These are phyloP conservation scores for Trifolium pratense DNA, from an alignment of 306 rosid species.

Conservation along the genomic window DNA sequence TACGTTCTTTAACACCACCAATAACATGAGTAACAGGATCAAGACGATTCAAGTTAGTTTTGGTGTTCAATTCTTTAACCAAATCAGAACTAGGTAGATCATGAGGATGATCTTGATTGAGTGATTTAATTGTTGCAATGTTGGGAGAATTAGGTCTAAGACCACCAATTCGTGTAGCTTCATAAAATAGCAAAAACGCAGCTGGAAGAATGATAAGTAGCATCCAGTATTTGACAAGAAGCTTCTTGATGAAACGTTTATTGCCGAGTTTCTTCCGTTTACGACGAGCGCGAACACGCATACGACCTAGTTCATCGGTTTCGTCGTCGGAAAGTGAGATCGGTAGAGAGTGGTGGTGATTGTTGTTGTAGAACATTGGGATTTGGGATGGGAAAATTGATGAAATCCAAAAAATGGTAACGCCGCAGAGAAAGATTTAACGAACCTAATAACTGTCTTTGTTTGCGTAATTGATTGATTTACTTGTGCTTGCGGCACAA, in stretches of 20 bases:
- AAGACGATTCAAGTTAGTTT: slow-evolving; percentile 77
- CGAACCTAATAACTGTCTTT: not conserved
- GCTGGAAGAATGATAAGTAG: slow-evolving; percentile 66
- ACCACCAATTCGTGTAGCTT: slow-evolving; percentile 62
- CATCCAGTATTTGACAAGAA: slow-evolving; percentile 71
- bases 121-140: not conserved
- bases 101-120: slow-evolving; percentile 19
- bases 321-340: slow-evolving; percentile 80
- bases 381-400: not conserved
- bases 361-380: slow-evolving; percentile 62
- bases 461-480: not conserved
- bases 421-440: not conserved
- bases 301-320: slow-evolving; percentile 71
- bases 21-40: slow-evolving; percentile 74
- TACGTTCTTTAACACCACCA: slow-evolving; percentile 80
- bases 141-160: slow-evolving; percentile 33
- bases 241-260: slow-evolving; percentile 53
- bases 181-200: slow-evolving; percentile 63
- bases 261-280: slow-evolving; percentile 71
- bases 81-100: slow-evolving; percentile 27
- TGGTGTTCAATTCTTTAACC: slow-evolving; percentile 41
- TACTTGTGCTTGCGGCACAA: not conserved
- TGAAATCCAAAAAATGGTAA: not conserved
- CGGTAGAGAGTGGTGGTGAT: slow-evolving; percentile 48
- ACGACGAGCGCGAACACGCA: slow-evolving; percentile 74